phyloP scores from a whole-genome alignment of 169 alveolate species.

The Toxoplasma gondii region DNA sequence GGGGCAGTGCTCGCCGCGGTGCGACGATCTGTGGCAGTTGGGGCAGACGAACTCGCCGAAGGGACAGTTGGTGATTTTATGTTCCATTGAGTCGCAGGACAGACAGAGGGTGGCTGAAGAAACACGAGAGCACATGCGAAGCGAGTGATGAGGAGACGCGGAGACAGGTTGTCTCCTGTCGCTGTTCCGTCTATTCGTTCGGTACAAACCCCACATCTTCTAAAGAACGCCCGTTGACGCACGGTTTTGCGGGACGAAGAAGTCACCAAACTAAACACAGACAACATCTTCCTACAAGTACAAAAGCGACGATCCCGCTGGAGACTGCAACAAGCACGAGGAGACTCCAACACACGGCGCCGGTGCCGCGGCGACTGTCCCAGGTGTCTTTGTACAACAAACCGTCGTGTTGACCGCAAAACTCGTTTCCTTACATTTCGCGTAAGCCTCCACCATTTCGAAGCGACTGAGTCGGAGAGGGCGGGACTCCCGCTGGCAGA shows the following conservation, averaged over 20 bases:
- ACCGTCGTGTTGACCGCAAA: background rate
- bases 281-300: no score
- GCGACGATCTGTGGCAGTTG: conserved; percentile 78
- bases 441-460: conserved; percentile 67
- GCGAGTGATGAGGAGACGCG: background rate
- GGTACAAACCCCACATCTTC: no score
- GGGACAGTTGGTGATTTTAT: conserved; percentile 79
- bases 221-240: no score
- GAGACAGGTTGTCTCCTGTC: background rate
- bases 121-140: background rate
- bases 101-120: conserved; percentile 72
- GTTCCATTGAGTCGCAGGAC: conserved; percentile 79
- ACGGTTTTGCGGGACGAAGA: no score
- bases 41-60: conserved; percentile 80
- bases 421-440: conserved; percentile 42
- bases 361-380: no score
- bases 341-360: no score
- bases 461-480: conserved; percentile 63
- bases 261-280: no score
- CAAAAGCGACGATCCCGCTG: no score
- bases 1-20: conserved; percentile 75
- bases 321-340: no score
- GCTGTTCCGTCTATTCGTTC: background rate
- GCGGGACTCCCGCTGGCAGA: conserved; percentile 57
- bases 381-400: no score